Percentiles rank a stretch among this genome's conserved stretches.
Evolutionary conservation across 768 basidiomycete species (phyloP).

Genomic region (Pilatotrama ljubarskyi): DNA sequence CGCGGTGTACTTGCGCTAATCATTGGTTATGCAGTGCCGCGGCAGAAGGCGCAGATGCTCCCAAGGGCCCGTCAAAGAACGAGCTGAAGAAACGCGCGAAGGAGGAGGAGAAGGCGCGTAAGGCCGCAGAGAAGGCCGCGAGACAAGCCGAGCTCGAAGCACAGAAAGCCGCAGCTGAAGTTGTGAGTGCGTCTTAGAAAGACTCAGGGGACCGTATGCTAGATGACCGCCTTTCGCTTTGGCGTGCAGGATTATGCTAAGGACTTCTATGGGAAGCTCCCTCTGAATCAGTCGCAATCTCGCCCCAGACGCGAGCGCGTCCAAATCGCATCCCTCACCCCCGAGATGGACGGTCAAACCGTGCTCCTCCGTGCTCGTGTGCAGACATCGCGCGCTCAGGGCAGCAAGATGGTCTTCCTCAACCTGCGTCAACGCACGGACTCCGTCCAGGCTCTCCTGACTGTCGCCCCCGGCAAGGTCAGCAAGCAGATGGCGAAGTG

Average conservation of each 20-base stretch:
- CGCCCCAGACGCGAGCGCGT: constrained; percentile 61
- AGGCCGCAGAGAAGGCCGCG: constrained; percentile 83
- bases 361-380: constrained; percentile 88
- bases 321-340: constrained; percentile 64
- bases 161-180: constrained; percentile 64
- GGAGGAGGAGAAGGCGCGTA: constrained; percentile 86
- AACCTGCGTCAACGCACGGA: constrained; percentile 85
- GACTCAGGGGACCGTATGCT: neutral
- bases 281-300: constrained; percentile 89
- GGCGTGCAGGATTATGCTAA: constrained; percentile 66
- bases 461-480: constrained; percentile 68
- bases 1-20: neutral
- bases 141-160: constrained; percentile 74
- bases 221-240: neutral
- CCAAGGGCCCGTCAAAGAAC: constrained; percentile 72
- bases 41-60: constrained; percentile 28
- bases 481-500: constrained; percentile 99
- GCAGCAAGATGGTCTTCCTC: constrained; percentile 94
- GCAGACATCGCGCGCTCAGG: constrained; percentile 89
- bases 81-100: constrained; percentile 92
- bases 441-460: constrained; percentile 84
- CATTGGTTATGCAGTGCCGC: neutral
- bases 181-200: constrained; percentile 38
- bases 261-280: constrained; percentile 83
- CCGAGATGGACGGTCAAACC: constrained; percentile 63